These are phyloP conservation scores for Chlamydomonas sp. DNA, from an alignment of 139 green algal species.

Conservation along the genomic window DNA sequence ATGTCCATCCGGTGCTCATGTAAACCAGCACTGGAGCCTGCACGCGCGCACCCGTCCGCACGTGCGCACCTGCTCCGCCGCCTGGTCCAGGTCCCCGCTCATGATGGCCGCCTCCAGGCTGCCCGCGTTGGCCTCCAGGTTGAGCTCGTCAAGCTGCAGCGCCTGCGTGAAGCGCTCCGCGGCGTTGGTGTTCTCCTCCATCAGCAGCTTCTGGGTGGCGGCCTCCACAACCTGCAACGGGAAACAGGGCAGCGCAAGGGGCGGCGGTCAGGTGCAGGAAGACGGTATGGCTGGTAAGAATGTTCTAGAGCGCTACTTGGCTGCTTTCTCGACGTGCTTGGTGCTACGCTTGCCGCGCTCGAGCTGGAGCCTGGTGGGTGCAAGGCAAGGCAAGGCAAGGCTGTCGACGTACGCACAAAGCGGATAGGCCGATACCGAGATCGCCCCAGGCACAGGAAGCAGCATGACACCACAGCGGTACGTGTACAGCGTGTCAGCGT, in stretches of 20 bases:
- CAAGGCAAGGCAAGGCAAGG: too few relatives aligned
- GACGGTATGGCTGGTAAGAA: too few relatives aligned
- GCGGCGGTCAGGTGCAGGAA: background rate
- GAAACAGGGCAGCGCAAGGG: background rate
- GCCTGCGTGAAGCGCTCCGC: constrained; percentile 56
- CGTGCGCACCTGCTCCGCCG: constrained; percentile 56
- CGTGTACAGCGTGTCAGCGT: background rate
- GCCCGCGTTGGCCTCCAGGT: constrained; percentile 64
- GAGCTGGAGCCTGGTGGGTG: too few relatives aligned
- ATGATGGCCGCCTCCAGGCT: constrained; percentile 60
- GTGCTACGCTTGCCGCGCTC: too few relatives aligned
- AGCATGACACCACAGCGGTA: background rate
- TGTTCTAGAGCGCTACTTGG: background rate
- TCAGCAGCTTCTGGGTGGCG: constrained; percentile 49
- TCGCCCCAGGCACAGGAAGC: background rate
- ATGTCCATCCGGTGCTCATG: background rate
- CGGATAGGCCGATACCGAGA: too few relatives aligned
- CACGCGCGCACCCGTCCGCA: background rate
- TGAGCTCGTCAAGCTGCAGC: constrained; percentile 67
- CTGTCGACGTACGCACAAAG: too few relatives aligned
- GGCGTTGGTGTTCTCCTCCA: constrained; percentile 62
- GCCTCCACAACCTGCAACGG: constrained; percentile 32
- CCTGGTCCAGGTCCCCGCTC: constrained; percentile 65
- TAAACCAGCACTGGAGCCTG: background rate
- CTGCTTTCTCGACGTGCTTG: background rate